Evolutionary conservation across 352 stramenopile species (phyloP).

Genomic region (Globisporangium viniferum): DNA sequence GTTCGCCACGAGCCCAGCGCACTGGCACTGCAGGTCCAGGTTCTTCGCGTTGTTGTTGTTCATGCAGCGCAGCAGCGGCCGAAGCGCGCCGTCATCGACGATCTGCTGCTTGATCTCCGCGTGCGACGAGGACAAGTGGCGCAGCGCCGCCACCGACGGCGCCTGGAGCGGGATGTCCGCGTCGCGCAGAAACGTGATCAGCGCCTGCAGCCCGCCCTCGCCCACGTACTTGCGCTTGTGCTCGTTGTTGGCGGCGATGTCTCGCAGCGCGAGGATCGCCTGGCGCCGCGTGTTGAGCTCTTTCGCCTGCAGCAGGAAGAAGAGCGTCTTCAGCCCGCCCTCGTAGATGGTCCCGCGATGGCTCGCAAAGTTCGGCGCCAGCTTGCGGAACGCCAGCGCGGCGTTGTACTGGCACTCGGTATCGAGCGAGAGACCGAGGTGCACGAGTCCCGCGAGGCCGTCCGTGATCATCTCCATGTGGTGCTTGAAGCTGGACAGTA

Average conservation of each 20-base stretch:
- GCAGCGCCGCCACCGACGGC: constrained; percentile 85
- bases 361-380: constrained; percentile 89
- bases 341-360: constrained; percentile 86
- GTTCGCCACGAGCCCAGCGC: constrained; percentile 92
- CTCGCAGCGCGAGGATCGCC: constrained; percentile 85
- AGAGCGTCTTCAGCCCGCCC: constrained; percentile 89
- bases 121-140: constrained; percentile 85
- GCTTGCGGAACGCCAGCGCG: constrained; percentile 92
- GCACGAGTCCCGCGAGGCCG: constrained; percentile 88
- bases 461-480: constrained; percentile 90
- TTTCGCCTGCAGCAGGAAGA: constrained; percentile 88
- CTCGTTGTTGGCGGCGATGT: constrained; percentile 87
- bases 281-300: constrained; percentile 92
- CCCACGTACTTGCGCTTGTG: constrained; percentile 86
- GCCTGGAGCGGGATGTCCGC: constrained; percentile 88
- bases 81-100: constrained; percentile 76
- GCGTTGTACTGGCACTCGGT: constrained; percentile 94
- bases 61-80: constrained; percentile 87
- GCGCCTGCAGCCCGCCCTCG: constrained; percentile 80
- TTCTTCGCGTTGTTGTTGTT: constrained; percentile 62
- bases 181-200: constrained; percentile 89
- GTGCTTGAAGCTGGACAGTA: constrained; percentile 92
- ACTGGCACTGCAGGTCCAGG: constrained; percentile 92
- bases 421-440: constrained; percentile 88
- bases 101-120: constrained; percentile 86